These are phyloP conservation scores for Neurospora intermedia DNA, from an alignment of 495 filamentous ascomycete genomes.

Conservation along the genomic window DNA sequence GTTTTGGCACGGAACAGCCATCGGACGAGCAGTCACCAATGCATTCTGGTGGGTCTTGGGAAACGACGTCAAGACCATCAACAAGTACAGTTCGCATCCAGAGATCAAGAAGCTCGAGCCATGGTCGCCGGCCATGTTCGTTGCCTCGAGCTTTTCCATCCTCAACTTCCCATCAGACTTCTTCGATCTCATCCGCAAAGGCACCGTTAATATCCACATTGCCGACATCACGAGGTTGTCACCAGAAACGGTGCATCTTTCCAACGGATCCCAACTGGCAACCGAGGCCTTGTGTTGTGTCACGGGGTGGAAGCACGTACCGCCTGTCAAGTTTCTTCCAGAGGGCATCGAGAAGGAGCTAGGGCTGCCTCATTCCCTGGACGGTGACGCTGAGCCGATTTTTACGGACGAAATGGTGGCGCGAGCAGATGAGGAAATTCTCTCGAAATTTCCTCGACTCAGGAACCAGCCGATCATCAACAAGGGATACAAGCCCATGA, in stretches of 20 bases:
- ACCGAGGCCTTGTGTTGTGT: constrained; percentile 58
- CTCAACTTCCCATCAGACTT: constrained; percentile 60
- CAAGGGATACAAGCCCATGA: constrained; percentile 32
- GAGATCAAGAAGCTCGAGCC: constrained; percentile 55
- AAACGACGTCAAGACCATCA: constrained; percentile 47
- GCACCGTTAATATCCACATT: constrained; percentile 50
- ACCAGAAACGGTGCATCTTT: constrained; percentile 41
- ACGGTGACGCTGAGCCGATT: constrained; percentile 13
- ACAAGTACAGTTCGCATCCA: constrained; percentile 49
- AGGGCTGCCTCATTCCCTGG: constrained; percentile 30
- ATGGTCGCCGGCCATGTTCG: constrained; percentile 54
- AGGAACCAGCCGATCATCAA: constrained; percentile 33
- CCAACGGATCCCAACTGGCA: constrained; percentile 40
- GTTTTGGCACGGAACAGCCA: constrained; percentile 55
- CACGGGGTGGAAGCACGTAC: constrained; percentile 57
- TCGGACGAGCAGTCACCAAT: constrained; percentile 60
- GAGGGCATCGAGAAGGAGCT: constrained; percentile 38
- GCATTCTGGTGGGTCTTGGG: constrained; percentile 55
- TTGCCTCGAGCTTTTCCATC: constrained; percentile 50
- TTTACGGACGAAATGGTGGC: constrained; percentile 18
- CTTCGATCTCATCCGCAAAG: constrained; percentile 49
- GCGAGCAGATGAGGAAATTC: constrained; percentile 55
- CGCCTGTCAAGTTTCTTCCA: constrained; percentile 54
- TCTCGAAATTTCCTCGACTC: constrained; percentile 55
- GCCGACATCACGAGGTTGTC: constrained; percentile 47